Evolutionary conservation across 2,329 filamentous ascomycete genomes (phyloP).

Genomic region (Hirsutella minnesotensis): DNA sequence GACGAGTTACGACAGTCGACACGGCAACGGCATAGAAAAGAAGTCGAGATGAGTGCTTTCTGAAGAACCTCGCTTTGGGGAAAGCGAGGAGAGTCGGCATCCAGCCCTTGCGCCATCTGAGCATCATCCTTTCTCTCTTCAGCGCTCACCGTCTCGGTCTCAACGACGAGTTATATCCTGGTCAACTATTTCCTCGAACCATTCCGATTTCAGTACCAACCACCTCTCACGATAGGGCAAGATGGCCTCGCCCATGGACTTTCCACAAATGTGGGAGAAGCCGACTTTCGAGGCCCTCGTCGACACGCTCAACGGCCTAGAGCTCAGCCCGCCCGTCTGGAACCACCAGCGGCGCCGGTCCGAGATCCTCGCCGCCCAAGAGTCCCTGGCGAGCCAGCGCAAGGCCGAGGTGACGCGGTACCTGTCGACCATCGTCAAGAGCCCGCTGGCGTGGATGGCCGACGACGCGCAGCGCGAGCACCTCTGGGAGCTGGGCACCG

Average conservation of each 20-base stretch:
- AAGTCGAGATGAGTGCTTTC: too few species aligned
- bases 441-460: constrained; percentile 54
- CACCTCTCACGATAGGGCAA: neutral
- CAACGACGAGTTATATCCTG: too few species aligned
- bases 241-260: constrained; percentile 36
- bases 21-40: too few species aligned
- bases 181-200: too few species aligned
- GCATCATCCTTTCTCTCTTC: too few species aligned
- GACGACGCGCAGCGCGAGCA: constrained; percentile 53
- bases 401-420: constrained; percentile 49
- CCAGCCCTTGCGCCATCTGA: too few species aligned
- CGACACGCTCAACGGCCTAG: constrained; percentile 52
- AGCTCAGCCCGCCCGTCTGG: constrained; percentile 59
- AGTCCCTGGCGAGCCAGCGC: constrained; percentile 26
- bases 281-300: constrained; percentile 56
- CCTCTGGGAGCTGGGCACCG: constrained; percentile 76
- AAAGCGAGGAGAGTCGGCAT: too few species aligned
- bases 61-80: too few species aligned
- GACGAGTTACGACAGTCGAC: too few species aligned
- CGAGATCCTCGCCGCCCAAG: constrained; percentile 28
- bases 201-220: too few species aligned
- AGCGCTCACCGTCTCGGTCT: too few species aligned
- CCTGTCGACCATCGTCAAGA: constrained; percentile 57
- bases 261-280: constrained; percentile 73
- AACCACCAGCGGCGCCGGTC: constrained; percentile 31